phyloP scores from a whole-genome alignment of 164 flowering plant genomes.

The Umbellularia californica region DNA sequence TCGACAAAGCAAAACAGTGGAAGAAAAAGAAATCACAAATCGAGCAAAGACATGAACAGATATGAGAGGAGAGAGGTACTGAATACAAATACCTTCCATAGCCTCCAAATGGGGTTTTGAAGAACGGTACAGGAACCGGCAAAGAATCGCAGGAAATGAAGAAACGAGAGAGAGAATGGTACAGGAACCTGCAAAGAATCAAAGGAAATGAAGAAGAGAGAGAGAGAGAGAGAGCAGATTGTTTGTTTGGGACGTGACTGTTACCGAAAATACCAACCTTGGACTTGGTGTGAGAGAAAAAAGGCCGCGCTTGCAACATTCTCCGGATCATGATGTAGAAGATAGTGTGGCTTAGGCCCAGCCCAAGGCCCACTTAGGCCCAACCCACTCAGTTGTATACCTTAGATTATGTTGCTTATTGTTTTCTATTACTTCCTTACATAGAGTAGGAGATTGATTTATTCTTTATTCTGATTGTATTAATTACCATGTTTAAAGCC shows the following conservation, averaged over 20 bases:
- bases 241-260: background rate
- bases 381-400: no score
- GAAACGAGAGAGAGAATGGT: background rate
- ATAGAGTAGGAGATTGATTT: no score
- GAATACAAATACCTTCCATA: conserved; percentile 5
- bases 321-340: background rate
- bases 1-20: background rate
- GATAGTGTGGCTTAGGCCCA: no score
- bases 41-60: no score
- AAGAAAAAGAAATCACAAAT: background rate
- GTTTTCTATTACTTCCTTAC: no score
- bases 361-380: no score
- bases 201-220: background rate
- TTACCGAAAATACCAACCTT: background rate
- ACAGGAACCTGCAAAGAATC: background rate
- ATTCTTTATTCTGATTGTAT: no score
- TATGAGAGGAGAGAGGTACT: background rate
- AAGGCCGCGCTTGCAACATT: background rate
- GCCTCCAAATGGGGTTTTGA: conserved; percentile 2
- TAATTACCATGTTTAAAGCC: no score
- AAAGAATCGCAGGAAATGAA: background rate
- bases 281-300: background rate
- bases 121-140: background rate
- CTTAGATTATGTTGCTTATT: no score
- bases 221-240: background rate